These are phyloP conservation scores for Croton setiger DNA, from an alignment of 441 rosid species.

Conservation along the genomic window DNA sequence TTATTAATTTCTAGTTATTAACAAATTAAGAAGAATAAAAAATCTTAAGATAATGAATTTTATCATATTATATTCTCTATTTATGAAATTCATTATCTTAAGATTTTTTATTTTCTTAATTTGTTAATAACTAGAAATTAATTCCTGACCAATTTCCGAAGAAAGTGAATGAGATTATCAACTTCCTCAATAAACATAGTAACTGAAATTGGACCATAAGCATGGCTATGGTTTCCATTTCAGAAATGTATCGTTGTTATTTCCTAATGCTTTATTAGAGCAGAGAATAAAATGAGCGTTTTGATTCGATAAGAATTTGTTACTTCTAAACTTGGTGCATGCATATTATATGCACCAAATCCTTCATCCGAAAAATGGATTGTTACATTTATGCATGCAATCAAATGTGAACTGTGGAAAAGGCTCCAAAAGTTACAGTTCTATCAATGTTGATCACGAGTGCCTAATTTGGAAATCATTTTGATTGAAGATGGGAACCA, in stretches of 20 bases:
- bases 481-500: slow-evolving; percentile 41
- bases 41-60: too few species aligned
- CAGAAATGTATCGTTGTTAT: background rate
- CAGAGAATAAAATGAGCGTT: too few species aligned
- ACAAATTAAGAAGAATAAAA: too few species aligned
- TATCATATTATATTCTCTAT: too few species aligned
- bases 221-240: background rate
- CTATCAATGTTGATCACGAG: slow-evolving; percentile 38
- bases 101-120: too few species aligned
- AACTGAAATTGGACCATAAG: slow-evolving; percentile 4
- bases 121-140: too few species aligned
- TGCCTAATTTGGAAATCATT: slow-evolving; percentile 31
- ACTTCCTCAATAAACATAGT: slow-evolving; percentile 26
- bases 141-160: slow-evolving; percentile 33
- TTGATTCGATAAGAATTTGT: too few species aligned
- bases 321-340: too few species aligned
- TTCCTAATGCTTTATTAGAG: too few species aligned
- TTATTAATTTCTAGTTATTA: too few species aligned
- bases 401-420: slow-evolving; percentile 20
- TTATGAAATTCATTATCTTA: too few species aligned
- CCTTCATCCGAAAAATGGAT: background rate
- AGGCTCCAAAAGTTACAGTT: slow-evolving; percentile 30
- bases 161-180: slow-evolving; percentile 29
- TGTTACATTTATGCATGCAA: slow-evolving; percentile 16
- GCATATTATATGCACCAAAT: background rate